Conservation (phyloP, 768 basidiomycete genomes). For the Lyophyllum decastes region DNA sequence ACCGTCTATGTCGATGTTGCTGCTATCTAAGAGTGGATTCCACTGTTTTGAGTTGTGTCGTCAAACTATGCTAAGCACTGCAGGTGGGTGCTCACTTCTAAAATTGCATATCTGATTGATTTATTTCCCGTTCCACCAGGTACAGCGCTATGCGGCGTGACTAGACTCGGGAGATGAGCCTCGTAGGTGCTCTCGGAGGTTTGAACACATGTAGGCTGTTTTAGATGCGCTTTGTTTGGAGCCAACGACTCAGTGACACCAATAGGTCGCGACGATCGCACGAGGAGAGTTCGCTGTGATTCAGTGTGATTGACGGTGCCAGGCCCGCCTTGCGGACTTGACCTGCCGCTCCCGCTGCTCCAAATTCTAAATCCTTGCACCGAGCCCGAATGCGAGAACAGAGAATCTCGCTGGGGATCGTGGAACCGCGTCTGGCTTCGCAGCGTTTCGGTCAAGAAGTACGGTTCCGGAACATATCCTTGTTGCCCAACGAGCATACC, state of each 20-base stretch:
- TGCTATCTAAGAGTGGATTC: slow-evolving; percentile 86
- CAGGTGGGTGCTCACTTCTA: slow-evolving; percentile 56
- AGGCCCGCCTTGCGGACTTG: slow-evolving; percentile 41
- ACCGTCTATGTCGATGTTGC: slow-evolving; percentile 86
- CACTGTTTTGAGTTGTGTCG: slow-evolving; percentile 51
- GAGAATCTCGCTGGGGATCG: slow-evolving; percentile 84
- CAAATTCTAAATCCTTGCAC: slow-evolving; percentile 82
- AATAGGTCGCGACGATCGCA: slow-evolving; percentile 73
- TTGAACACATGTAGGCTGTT: slow-evolving; percentile 44
- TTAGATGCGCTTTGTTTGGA: slow-evolving; percentile 24
- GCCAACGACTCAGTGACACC: slow-evolving; percentile 42
- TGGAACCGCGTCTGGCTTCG: slow-evolving; percentile 86
- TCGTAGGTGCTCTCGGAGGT: slow-evolving; percentile 70
- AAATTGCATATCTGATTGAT: slow-evolving; percentile 81
- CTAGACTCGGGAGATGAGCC: slow-evolving; percentile 69
- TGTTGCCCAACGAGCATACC: slow-evolving; percentile 80
- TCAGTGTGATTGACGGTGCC: slow-evolving; percentile 21
- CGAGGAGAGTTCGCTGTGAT: slow-evolving; percentile 47
- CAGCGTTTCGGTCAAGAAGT: slow-evolving; percentile 84
- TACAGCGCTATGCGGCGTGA: slow-evolving; percentile 73
- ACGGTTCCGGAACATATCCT: slow-evolving; percentile 85
- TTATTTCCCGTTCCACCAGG: slow-evolving; percentile 63
- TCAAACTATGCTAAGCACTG: slow-evolving; percentile 5
- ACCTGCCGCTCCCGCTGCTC: slow-evolving; percentile 61
- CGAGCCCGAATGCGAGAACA: slow-evolving; percentile 79